Conservation (phyloP, 2,329 filamentous ascomycete species). For the Colletotrichum echinochloae region DNA sequence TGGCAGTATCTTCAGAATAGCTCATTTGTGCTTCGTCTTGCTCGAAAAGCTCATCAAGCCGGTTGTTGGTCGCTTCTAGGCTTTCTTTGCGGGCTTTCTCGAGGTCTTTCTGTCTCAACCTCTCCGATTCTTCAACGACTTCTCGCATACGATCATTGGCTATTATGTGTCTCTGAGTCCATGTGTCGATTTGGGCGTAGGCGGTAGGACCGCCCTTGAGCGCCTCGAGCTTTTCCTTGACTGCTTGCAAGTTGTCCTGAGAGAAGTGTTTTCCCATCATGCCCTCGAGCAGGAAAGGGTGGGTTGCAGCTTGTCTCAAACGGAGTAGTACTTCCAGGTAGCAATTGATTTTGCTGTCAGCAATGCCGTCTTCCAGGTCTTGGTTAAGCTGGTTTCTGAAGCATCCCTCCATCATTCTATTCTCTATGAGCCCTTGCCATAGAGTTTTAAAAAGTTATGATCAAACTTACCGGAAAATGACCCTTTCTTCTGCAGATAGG, state of each 20-base stretch:
- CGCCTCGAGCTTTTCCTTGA: not conserved
- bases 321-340: slow-evolving; percentile 22
- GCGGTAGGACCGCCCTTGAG: not conserved
- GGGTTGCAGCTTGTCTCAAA: slow-evolving; percentile 45
- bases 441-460: rapidly evolving
- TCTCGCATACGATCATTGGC: not conserved
- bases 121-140: not conserved
- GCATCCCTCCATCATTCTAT: slow-evolving; percentile 18
- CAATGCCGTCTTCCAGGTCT: not conserved
- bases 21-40: not conserved
- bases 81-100: not conserved
- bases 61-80: not conserved
- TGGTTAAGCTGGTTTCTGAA: slow-evolving; percentile 1
- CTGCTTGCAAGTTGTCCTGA: not conserved
- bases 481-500: slow-evolving; percentile 45
- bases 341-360: not conserved
- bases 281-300: slow-evolving; percentile 47
- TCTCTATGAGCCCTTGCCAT: not conserved
- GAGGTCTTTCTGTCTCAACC: not conserved
- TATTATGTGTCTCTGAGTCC: slow-evolving; percentile 4
- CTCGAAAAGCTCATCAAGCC: not conserved
- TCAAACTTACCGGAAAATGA: slow-evolving; percentile 44
- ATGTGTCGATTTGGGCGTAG: slow-evolving; percentile 25
- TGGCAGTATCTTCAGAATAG: not conserved
- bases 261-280: slow-evolving; percentile 17